A percentile compares a stretch with the other conserved stretches of the same genome.
These are phyloP conservation scores for Saksenaea vasiformis DNA, from an alignment of 371 early-diverging fungal species.

Conservation along the genomic window DNA sequence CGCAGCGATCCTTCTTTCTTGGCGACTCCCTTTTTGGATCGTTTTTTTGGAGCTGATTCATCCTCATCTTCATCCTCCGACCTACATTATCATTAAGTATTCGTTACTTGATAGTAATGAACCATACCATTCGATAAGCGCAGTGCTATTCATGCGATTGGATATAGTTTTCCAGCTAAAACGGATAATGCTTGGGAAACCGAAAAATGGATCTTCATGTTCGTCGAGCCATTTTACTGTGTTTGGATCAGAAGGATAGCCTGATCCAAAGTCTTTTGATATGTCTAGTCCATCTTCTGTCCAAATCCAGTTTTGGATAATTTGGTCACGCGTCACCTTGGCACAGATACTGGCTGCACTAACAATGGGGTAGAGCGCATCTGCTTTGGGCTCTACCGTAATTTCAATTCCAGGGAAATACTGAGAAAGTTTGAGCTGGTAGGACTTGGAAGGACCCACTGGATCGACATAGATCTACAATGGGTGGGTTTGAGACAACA, in stretches of 20 bases:
- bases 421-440: slow-evolving; percentile 74
- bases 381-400: slow-evolving; percentile 95
- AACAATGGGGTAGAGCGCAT: slow-evolving; percentile 95
- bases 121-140: slow-evolving; percentile 45
- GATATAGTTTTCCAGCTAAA: slow-evolving; percentile 96
- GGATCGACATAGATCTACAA: slow-evolving; percentile 94
- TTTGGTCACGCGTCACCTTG: slow-evolving; percentile 94
- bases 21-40: not conserved
- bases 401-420: slow-evolving; percentile 79
- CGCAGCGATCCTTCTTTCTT: not conserved
- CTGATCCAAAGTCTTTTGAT: slow-evolving; percentile 85
- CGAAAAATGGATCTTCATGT: slow-evolving; percentile 87
- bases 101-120: not conserved
- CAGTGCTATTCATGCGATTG: slow-evolving; percentile 65
- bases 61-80: slow-evolving; percentile 32
- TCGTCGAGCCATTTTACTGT: slow-evolving; percentile 90
- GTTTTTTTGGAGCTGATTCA: slow-evolving; percentile 13
- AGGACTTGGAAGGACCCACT: slow-evolving; percentile 91
- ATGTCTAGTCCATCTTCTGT: slow-evolving; percentile 60
- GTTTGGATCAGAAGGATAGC: slow-evolving; percentile 98
- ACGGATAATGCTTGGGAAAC: slow-evolving; percentile 90
- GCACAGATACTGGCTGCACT: slow-evolving; percentile 99
- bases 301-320: slow-evolving; percentile 84
- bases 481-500: not conserved
- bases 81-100: slow-evolving; percentile 7